Conservation (phyloP, 2,329 filamentous ascomycete genomes). For the Colletotrichum musae region DNA sequence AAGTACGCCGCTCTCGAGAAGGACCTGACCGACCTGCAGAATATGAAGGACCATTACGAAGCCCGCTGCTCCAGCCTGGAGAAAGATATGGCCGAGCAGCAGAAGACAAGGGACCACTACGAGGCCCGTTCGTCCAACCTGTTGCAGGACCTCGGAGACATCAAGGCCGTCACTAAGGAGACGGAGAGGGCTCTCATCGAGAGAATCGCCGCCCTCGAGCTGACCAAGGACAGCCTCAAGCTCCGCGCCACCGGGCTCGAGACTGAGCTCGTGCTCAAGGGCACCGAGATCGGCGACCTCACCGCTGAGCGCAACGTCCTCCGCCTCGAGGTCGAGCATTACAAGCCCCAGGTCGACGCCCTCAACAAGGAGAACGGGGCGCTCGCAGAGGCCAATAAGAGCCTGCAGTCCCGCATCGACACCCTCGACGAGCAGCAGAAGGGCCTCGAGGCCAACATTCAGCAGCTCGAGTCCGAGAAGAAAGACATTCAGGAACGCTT, state of each 20-base stretch:
- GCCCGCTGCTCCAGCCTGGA: slow-evolving; percentile 1
- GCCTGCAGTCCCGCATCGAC: slow-evolving; percentile 36
- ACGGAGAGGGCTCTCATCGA: slow-evolving; percentile 39
- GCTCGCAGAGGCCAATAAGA: slow-evolving; percentile 32
- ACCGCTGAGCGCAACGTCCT: slow-evolving; percentile 37
- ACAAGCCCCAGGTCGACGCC: slow-evolving; percentile 34
- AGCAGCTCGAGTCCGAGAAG: slow-evolving; percentile 35
- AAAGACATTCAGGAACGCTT: slow-evolving; percentile 28
- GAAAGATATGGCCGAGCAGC: slow-evolving; percentile 4
- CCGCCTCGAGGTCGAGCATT: slow-evolving; percentile 26
- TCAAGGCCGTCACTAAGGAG: slow-evolving; percentile 34
- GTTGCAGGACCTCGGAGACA: slow-evolving; percentile 36
- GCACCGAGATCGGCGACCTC: slow-evolving; percentile 38
- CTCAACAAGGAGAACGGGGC: slow-evolving; percentile 38
- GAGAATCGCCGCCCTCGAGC: slow-evolving; percentile 39
- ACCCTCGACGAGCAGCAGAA: slow-evolving; percentile 38
- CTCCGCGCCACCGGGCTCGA: slow-evolving; percentile 35
- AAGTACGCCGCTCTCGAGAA: slow-evolving; percentile 25
- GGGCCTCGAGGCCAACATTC: slow-evolving; percentile 32
- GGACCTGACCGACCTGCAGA: slow-evolving; percentile 20
- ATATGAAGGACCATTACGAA: slow-evolving; percentile 23
- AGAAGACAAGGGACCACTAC: slow-evolving; percentile 19
- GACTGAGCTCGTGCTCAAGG: slow-evolving; percentile 32
- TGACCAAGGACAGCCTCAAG: slow-evolving; percentile 38
- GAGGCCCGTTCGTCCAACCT: slow-evolving; percentile 27